phyloP scores from a whole-genome alignment of 179 eudicot species.

The Silene vulgaris region DNA sequence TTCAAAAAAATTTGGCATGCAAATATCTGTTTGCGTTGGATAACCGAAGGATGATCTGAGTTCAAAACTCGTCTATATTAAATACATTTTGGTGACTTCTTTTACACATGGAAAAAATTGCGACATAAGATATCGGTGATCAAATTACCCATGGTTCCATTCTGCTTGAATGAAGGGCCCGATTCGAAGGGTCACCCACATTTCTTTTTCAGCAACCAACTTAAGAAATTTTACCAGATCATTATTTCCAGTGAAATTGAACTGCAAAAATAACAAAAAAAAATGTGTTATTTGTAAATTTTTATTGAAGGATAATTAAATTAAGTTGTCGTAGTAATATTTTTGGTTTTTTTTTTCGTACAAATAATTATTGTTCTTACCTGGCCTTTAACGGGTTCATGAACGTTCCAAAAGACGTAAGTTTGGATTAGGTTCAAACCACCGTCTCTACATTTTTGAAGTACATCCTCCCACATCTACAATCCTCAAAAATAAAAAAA shows the following conservation, averaged over 20 bases:
- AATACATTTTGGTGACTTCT: no score
- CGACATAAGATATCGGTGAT: not conserved
- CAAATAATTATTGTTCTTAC: constrained; percentile 26
- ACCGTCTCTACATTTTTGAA: constrained; percentile 60
- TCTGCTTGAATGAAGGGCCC: constrained; percentile 91
- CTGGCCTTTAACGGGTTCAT: constrained; percentile 82
- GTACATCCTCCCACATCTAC: constrained; percentile 69
- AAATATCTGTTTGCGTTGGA: no score
- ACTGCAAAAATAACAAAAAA: constrained; percentile 38
- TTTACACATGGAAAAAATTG: not conserved
- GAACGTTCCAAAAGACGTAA: constrained; percentile 88
- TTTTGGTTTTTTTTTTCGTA: not conserved
- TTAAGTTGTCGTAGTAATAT: not conserved
- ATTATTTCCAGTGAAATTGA: constrained; percentile 52
- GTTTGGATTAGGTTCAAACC: constrained; percentile 75
- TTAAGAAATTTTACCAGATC: constrained; percentile 72
- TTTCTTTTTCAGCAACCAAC: constrained; percentile 43
- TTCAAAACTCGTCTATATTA: no score
- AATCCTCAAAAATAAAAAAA: not conserved
- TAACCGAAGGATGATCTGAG: no score
- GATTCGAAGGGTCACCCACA: constrained; percentile 62
- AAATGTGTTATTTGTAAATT: not conserved
- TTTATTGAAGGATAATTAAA: not conserved
- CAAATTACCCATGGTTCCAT: constrained; percentile 74
- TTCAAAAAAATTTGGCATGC: no score